These are phyloP conservation scores for Coemansia sp. DNA, from an alignment of 192 early-diverging fungal species.

Conservation along the genomic window DNA sequence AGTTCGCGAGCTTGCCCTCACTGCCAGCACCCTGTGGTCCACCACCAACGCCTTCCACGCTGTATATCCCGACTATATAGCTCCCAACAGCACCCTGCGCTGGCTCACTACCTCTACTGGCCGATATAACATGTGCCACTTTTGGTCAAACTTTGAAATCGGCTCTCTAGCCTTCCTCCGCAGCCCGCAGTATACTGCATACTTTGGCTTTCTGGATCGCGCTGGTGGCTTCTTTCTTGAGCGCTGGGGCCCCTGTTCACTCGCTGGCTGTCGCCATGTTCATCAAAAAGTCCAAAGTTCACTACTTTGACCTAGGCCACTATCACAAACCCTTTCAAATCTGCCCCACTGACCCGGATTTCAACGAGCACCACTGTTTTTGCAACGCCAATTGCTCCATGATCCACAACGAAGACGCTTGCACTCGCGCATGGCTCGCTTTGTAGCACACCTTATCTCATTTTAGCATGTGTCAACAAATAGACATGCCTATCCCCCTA, in stretches of 20 bases:
- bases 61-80: conserved; percentile 55
- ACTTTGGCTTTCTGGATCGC: conserved; percentile 69
- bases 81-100: conserved; percentile 56
- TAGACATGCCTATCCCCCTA: background rate
- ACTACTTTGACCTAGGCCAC: conserved; percentile 74
- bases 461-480: background rate
- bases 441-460: conserved; percentile 4
- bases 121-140: conserved; percentile 65
- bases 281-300: conserved; percentile 63
- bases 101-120: conserved; percentile 49
- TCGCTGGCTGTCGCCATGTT: conserved; percentile 65
- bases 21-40: conserved; percentile 55
- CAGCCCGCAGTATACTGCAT: conserved; percentile 64
- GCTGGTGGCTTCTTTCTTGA: conserved; percentile 87
- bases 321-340: conserved; percentile 62
- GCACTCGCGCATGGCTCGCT: conserved; percentile 37
- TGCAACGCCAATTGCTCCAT: conserved; percentile 34
- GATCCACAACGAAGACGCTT: conserved; percentile 30
- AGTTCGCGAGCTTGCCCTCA: conserved; percentile 53
- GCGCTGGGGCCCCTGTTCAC: conserved; percentile 71
- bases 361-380: conserved; percentile 52
- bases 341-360: conserved; percentile 62
- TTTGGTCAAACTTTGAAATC: conserved; percentile 86
- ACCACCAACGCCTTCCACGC: conserved; percentile 51
- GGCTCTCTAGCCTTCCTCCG: conserved; percentile 68